Percentiles rank a stretch among this genome's conserved stretches.
phyloP scores from a whole-genome alignment of 805 yeast species.

The Saturnispora zaruensis region DNA sequence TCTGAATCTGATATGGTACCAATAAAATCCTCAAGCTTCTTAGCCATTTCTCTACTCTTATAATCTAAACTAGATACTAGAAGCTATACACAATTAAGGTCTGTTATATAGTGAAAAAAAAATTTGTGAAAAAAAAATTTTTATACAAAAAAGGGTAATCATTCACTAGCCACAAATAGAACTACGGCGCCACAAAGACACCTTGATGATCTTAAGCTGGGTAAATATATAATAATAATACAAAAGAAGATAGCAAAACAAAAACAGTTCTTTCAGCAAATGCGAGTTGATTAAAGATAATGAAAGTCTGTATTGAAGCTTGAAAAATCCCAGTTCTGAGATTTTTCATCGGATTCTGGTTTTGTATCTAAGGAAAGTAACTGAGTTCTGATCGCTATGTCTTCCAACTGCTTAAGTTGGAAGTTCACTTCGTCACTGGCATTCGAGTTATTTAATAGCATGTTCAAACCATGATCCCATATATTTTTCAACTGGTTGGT shows the following conservation, averaged over 20 bases:
- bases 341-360: not conserved
- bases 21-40: conserved; percentile 42
- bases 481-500: conserved; percentile 57
- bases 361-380: conserved; percentile 33
- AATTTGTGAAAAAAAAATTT: not conserved
- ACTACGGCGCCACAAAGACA: not conserved
- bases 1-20: conserved; percentile 74
- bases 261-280: too few relatives aligned
- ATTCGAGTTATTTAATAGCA: conserved; percentile 33
- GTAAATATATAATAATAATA: not conserved
- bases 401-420: conserved; percentile 37
- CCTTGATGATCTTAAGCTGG: not conserved
- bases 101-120: not conserved
- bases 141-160: not conserved
- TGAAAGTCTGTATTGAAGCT: conserved; percentile 3
- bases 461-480: conserved; percentile 73
- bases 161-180: not conserved
- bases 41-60: not conserved
- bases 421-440: conserved; percentile 36
- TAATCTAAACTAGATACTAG: not conserved
- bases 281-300: conserved; percentile 1
- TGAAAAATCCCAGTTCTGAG: not conserved
- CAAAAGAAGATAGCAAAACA: not conserved
- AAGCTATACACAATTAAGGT: not conserved
- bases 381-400: conserved; percentile 42